Percentiles rank a stretch among this genome's conserved stretches.
These are phyloP conservation scores for Tylopilus sp. DNA, from an alignment of 768 basidiomycete genomes.

Conservation along the genomic window DNA sequence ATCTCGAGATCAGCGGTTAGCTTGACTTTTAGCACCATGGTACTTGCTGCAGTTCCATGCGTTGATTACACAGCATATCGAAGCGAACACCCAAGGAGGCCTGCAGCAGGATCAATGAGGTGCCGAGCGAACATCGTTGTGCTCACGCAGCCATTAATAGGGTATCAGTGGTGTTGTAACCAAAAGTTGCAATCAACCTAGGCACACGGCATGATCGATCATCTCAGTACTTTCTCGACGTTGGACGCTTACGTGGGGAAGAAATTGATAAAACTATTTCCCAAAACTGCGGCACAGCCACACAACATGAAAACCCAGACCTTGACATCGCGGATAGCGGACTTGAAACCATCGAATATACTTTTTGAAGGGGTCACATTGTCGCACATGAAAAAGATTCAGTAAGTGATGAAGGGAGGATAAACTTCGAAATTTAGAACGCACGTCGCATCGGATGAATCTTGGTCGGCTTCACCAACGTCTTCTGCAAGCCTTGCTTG, in stretches of 20 bases:
- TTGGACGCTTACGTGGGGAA: neutral
- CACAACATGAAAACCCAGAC: neutral
- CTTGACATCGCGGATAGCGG: neutral
- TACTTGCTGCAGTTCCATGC: constrained; percentile 50
- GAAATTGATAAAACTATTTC: neutral
- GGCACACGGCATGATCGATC: too few relatives aligned
- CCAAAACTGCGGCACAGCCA: neutral
- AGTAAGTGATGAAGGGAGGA: too few relatives aligned
- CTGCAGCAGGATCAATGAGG: constrained; percentile 27
- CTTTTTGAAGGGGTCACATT: neutral
- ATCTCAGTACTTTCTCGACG: too few relatives aligned
- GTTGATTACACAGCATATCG: constrained; percentile 46
- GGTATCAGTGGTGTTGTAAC: constrained; percentile 55
- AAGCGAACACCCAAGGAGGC: constrained; percentile 59
- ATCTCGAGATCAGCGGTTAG: neutral
- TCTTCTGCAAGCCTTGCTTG: neutral
- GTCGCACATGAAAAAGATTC: too few relatives aligned
- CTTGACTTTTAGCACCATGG: neutral
- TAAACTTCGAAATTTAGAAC: neutral
- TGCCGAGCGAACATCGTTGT: neutral
- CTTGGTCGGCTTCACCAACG: neutral
- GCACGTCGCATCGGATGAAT: neutral
- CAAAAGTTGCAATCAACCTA: constrained; percentile 57
- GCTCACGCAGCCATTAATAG: constrained; percentile 60
- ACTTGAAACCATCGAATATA: neutral